These are phyloP conservation scores for Penicillium sp. DNA, from an alignment of 2,329 filamentous ascomycete genomes.

Conservation along the genomic window DNA sequence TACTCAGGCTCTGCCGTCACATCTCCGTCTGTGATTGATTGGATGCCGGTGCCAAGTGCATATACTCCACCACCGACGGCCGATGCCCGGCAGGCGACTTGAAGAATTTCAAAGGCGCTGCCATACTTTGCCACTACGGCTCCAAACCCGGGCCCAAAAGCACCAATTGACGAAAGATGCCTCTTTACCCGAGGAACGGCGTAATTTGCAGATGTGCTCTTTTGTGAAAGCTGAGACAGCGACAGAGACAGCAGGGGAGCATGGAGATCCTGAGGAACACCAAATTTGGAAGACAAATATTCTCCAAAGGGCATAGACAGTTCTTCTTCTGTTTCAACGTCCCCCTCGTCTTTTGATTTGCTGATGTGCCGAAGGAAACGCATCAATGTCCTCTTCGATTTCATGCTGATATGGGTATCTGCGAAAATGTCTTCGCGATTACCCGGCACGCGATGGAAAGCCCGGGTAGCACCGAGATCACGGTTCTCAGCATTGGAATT, in stretches of 20 bases:
- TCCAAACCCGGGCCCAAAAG: constrained; percentile 85
- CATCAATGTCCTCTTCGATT: constrained; percentile 83
- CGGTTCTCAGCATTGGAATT: constrained; percentile 14
- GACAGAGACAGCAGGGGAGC: constrained; percentile 68
- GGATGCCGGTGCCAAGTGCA: constrained; percentile 71
- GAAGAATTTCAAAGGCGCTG: constrained; percentile 80
- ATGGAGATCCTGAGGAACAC: constrained; percentile 66
- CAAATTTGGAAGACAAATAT: constrained; percentile 55
- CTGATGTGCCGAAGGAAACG: constrained; percentile 86
- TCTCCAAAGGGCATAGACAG: constrained; percentile 53
- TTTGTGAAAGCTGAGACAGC: constrained; percentile 60
- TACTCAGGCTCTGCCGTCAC: constrained; percentile 14
- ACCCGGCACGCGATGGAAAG: constrained; percentile 72
- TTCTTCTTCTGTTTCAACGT: constrained; percentile 52
- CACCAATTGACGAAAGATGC: constrained; percentile 81
- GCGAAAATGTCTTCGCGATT: constrained; percentile 90
- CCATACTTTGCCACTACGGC: constrained; percentile 93
- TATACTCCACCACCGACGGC: constrained; percentile 91
- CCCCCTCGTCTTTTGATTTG: constrained; percentile 58
- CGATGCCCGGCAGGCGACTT: constrained; percentile 85
- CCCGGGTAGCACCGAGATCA: constrained; percentile 23
- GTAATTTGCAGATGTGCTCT: constrained; percentile 60
- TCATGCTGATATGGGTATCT: constrained; percentile 69
- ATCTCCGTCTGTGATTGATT: constrained; percentile 28
- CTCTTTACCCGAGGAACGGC: constrained; percentile 72